phyloP scores from a whole-genome alignment of 176 grass and related monocot species.

The Chrysopogon serrulatus region DNA sequence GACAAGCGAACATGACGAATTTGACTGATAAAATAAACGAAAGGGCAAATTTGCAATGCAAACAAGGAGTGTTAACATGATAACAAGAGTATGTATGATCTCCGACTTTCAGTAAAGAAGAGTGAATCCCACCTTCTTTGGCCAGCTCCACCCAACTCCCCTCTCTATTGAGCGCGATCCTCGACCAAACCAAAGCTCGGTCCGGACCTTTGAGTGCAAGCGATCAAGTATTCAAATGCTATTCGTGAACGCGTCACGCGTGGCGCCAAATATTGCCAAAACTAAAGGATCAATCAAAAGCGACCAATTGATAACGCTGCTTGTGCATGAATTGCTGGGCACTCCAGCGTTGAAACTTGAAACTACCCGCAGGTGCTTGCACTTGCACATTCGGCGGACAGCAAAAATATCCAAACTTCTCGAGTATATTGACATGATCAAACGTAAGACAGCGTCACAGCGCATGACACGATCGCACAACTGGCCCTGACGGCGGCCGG shows the following conservation, averaged over 20 bases:
- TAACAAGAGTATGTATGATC: too few species aligned
- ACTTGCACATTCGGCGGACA: neutral
- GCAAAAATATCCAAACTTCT: neutral
- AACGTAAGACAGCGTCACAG: too few species aligned
- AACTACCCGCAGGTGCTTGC: neutral
- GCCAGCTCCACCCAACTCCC: neutral
- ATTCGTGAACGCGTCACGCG: neutral
- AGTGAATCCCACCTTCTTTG: too few species aligned
- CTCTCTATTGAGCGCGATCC: neutral
- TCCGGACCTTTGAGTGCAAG: neutral
- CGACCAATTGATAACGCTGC: neutral
- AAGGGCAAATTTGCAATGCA: too few species aligned
- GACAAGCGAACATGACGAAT: too few species aligned
- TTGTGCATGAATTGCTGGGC: neutral
- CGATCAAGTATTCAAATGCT: neutral
- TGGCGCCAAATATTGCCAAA: neutral
- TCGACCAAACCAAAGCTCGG: neutral
- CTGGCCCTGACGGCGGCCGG: neutral
- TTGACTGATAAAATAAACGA: too few species aligned
- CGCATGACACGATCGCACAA: neutral
- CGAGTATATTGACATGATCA: neutral
- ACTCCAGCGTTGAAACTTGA: neutral
- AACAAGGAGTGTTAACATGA: too few species aligned
- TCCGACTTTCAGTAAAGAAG: too few species aligned
- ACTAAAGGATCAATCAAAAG: too few species aligned